Evolutionary conservation across 495 filamentous ascomycete species (phyloP).

Genomic region (Aspergillus incahuasiensis): DNA sequence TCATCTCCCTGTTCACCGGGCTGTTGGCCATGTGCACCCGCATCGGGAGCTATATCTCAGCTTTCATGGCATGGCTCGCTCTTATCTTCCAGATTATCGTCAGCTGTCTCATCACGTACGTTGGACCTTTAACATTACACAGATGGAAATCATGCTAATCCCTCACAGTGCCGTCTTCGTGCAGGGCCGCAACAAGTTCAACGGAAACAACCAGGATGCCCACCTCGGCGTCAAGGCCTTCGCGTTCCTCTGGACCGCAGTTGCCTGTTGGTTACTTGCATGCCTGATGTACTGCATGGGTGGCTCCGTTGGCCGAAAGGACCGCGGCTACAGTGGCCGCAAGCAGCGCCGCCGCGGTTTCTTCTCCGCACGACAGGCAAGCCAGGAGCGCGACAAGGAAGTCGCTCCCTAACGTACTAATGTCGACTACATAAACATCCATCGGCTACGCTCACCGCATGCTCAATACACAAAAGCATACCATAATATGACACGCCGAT

Average conservation of each 20-base stretch:
- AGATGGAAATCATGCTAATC: not conserved
- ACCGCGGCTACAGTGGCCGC: constrained; percentile 39
- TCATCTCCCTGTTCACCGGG: constrained; percentile 55
- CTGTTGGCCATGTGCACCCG: constrained; percentile 58
- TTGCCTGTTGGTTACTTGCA: constrained; percentile 63
- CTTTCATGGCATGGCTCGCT: constrained; percentile 48
- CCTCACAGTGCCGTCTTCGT: constrained; percentile 64
- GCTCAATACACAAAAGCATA: not conserved
- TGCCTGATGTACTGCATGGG: constrained; percentile 65
- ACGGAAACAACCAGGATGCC: constrained; percentile 50
- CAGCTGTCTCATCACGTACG: constrained; percentile 69
- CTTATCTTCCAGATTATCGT: constrained; percentile 60
- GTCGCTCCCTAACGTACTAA: constrained; percentile 24
- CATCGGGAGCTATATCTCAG: constrained; percentile 57
- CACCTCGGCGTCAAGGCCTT: constrained; percentile 67
- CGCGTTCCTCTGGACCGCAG: constrained; percentile 82
- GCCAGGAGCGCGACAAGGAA: constrained; percentile 36
- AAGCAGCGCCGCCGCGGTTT: constrained; percentile 39
- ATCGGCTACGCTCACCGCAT: not conserved
- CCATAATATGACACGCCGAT: not conserved
- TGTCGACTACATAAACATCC: not conserved
- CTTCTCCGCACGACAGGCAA: constrained; percentile 38
- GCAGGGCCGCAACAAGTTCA: constrained; percentile 68
- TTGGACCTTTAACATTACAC: constrained; percentile 4
- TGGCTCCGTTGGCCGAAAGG: constrained; percentile 33